Base-by-base conservation (phyloP, 2,329 filamentous ascomycete species). In the Graphilbum sp. region DNA sequence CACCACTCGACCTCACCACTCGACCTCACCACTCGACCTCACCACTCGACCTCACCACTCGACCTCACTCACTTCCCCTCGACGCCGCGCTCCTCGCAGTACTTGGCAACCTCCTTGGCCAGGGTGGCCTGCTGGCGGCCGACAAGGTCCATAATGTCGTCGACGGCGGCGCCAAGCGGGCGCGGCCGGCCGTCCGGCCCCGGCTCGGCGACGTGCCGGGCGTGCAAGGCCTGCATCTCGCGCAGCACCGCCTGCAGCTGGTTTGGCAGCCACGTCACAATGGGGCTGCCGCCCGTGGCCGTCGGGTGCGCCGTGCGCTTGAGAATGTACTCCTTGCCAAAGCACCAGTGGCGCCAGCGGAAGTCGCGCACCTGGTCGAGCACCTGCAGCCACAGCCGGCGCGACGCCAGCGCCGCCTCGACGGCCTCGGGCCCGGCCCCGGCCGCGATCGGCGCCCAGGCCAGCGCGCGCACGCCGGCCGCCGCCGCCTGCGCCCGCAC, bases 321-420 rank as follows among this genome's bases (percentile, higher is more conserved):
- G 45, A 88, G 67, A 49, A 88, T 87, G 53, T 88, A 88, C 63
- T 87, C 81, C 42, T 81, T 67, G 2, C 80, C 83, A 52, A 88
- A 88, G 54, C 79, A 83, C 82, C 82, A 88, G 57, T 88, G 82
- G 7, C 82, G 65, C 79, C 81, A 88, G 42, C 82, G 64, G 62
- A 88, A 88, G 53, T 84, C 79, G 40, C 82, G 72, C 9, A 88
- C 79, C 56, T 86, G 75, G 53, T 88, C 68, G 35, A 87, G 63
- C 20, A 75, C 64, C 44, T 69, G 61, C 4, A 82, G 62, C 61
- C 79, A 83, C 4, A 78, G 60, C 36, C 68, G 57, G 15, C 70
- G 61, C 39, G 71, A 70, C 49, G 72, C 58, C 44, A 64, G 61
- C n/a, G 16, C 30, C 6, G 30, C 30, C n/a, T 10, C 30, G n/a